Percentiles rank a stretch among this genome's conserved stretches.
These are phyloP conservation scores for Calocera cornea DNA, from an alignment of 768 basidiomycete species.

Conservation along the genomic window DNA sequence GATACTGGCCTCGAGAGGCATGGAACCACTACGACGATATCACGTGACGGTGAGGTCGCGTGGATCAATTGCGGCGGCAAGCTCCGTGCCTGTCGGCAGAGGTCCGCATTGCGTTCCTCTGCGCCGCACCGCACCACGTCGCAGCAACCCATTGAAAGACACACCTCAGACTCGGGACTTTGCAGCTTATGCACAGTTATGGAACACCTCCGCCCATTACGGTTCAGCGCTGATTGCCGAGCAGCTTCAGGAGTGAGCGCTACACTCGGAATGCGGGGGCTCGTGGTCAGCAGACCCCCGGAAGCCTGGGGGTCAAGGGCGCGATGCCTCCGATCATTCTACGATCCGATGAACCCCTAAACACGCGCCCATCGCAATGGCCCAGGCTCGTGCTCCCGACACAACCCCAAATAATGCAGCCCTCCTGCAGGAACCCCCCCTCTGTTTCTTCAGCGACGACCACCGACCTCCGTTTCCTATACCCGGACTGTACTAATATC, in stretches of 20 bases:
- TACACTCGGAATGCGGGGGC: not conserved
- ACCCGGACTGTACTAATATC: not conserved
- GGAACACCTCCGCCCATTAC: not conserved
- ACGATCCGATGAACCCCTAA: not conserved
- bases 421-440: no score
- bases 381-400: constrained; percentile 4
- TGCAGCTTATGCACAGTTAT: not conserved
- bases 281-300: not conserved
- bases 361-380: not conserved
- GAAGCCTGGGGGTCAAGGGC: not conserved
- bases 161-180: not conserved
- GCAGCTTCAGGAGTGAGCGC: not conserved
- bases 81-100: not conserved
- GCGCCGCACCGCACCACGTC: no score
- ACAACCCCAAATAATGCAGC: not conserved
- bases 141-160: not conserved
- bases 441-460: no score
- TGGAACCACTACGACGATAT: no score
- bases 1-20: no score
- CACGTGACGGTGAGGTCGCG: not conserved
- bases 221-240: not conserved
- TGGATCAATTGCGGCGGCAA: not conserved
- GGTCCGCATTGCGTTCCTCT: not conserved
- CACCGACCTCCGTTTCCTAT: not conserved
- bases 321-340: not conserved